Evolutionary conservation across 1,284 basidiomycete genomes (phyloP).

Genomic region (Apiotrichum mycotoxinovorans): DNA sequence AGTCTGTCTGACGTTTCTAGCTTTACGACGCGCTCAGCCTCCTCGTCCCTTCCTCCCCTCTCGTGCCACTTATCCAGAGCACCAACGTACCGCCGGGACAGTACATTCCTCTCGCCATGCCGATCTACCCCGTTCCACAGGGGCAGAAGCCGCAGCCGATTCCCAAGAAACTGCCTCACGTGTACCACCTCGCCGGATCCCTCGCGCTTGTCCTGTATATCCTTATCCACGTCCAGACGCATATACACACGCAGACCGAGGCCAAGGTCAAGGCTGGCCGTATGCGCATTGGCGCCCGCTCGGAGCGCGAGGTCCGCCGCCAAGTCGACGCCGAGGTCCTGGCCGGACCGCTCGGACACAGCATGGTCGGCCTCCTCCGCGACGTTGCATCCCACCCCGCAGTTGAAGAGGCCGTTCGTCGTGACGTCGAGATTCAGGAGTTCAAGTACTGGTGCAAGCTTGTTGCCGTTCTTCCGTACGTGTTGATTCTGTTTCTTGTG

Average conservation of each 20-base stretch:
- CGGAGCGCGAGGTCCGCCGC: constrained; percentile 64
- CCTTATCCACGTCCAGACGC: constrained; percentile 55
- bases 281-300: constrained; percentile 64
- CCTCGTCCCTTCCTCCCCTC: constrained; percentile 70
- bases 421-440: constrained; percentile 43
- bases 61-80: constrained; percentile 62
- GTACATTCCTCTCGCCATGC: constrained; percentile 41
- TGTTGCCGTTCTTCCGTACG: constrained; percentile 23
- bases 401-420: constrained; percentile 32
- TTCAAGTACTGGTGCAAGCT: constrained; percentile 44
- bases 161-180: constrained; percentile 45
- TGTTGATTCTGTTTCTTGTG: constrained; percentile 6
- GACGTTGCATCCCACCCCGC: constrained; percentile 39
- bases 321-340: constrained; percentile 52
- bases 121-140: constrained; percentile 60
- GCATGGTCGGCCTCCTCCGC: constrained; percentile 33
- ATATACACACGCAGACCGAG: constrained; percentile 61
- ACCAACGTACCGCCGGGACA: constrained; percentile 58
- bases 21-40: constrained; percentile 64
- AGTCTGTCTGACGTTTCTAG: constrained; percentile 51
- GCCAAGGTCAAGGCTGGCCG: constrained; percentile 68
- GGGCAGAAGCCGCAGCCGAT: constrained; percentile 48
- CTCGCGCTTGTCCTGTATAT: constrained; percentile 52
- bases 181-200: constrained; percentile 51
- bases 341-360: constrained; percentile 42